Percentiles rank a stretch among this genome's conserved stretches.
These are phyloP conservation scores for Sclerotinia subarctica DNA, from an alignment of 2,329 filamentous ascomycete genomes.

Conservation along the genomic window DNA sequence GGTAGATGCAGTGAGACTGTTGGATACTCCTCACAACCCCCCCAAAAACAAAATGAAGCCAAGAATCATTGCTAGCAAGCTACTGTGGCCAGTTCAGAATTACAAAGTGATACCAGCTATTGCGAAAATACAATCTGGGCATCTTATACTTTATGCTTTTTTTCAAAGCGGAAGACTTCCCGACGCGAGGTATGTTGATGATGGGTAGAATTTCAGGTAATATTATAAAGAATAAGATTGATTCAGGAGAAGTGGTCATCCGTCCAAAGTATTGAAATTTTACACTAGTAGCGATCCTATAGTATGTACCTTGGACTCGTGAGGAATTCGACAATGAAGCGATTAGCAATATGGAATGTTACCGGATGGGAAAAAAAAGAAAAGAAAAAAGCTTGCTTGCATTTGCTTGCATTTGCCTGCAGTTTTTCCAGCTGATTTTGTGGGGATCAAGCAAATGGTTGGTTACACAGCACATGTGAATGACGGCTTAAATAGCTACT, in stretches of 20 bases:
- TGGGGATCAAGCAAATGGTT: neutral
- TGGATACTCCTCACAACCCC: neutral
- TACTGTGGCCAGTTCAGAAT: neutral
- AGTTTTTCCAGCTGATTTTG: neutral
- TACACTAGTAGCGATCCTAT: too few relatives aligned
- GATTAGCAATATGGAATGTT: neutral
- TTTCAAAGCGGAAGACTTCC: neutral
- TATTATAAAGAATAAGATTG: neutral
- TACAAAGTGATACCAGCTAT: neutral
- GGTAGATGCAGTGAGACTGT: neutral
- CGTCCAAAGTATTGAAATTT: too few relatives aligned
- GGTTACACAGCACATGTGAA: constrained; percentile 6
- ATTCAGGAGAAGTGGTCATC: constrained; percentile 9
- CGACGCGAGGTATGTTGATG: neutral
- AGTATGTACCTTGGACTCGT: too few relatives aligned
- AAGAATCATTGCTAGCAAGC: neutral
- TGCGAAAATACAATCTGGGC: neutral
- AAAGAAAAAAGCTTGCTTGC: constrained; percentile 4
- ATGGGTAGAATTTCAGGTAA: neutral
- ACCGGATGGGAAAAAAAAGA: neutral
- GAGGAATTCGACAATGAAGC: too few relatives aligned
- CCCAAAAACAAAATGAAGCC: neutral
- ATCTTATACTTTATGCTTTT: too few relatives aligned
- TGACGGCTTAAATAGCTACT: neutral
- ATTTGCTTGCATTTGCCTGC: too few relatives aligned